Conservation (phyloP, 352 stramenopile species). For the Blastocystis hominis region DNA sequence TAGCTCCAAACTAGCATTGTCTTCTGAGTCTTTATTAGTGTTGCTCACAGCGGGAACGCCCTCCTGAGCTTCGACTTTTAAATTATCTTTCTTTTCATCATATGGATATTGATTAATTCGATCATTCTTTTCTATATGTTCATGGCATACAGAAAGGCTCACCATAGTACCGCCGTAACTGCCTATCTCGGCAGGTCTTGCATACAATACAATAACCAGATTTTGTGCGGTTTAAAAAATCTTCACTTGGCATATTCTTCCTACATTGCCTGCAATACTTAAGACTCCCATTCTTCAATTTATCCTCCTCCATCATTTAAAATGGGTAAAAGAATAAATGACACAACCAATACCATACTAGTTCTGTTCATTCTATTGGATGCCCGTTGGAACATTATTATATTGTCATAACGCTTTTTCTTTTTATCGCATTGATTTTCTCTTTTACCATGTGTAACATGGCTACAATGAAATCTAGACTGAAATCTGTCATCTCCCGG, state of each 20-base stretch:
- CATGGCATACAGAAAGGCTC: not conserved
- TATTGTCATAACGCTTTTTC: not conserved
- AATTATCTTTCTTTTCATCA: not conserved
- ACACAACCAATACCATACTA: not conserved
- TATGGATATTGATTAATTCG: not conserved
- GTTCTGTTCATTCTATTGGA: not conserved
- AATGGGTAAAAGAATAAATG: not conserved
- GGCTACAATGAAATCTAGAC: not conserved
- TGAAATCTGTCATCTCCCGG: too few species aligned
- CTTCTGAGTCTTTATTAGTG: too few species aligned
- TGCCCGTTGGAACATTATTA: not conserved
- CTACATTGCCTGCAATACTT: conserved; percentile 37
- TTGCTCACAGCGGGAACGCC: too few species aligned
- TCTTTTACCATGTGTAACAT: not conserved
- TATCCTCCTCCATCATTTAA: not conserved
- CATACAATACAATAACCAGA: conserved; percentile 45
- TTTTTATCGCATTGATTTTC: not conserved
- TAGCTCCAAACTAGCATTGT: too few species aligned
- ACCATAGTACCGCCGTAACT: conserved; percentile 36
- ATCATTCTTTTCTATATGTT: conserved; percentile 18
- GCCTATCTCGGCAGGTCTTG: conserved; percentile 29
- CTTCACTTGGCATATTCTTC: conserved; percentile 17
- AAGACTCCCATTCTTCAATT: not conserved
- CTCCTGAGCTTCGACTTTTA: too few species aligned
- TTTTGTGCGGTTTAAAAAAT: conserved; percentile 37